Percentiles rank a stretch among this genome's conserved stretches.
These are phyloP conservation scores for Ganoderma resinaceum DNA, from an alignment of 1,284 basidiomycete species.

Conservation along the genomic window DNA sequence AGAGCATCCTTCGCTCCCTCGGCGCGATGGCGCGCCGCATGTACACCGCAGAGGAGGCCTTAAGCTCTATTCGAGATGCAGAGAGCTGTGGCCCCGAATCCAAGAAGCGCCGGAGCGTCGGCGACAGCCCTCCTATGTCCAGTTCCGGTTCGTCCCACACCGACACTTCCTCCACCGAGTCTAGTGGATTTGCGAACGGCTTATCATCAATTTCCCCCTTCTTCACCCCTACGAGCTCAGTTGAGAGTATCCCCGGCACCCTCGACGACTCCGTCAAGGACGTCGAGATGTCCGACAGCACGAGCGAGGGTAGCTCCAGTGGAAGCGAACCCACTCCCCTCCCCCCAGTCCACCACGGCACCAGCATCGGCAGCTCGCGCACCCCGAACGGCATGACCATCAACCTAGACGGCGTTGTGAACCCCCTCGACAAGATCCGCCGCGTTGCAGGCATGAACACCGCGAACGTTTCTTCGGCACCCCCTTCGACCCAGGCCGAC, in stretches of 20 bases:
- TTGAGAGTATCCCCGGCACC: slow-evolving; percentile 50
- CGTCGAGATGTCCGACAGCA: slow-evolving; percentile 37
- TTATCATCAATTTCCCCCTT: slow-evolving; percentile 36
- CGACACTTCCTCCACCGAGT: slow-evolving; percentile 30
- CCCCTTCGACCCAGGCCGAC: slow-evolving; percentile 48
- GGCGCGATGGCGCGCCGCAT: slow-evolving; percentile 61
- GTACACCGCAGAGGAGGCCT: slow-evolving; percentile 63
- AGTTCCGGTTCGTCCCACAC: slow-evolving; percentile 34
- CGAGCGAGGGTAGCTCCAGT: slow-evolving; percentile 20
- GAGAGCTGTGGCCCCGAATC: slow-evolving; percentile 51
- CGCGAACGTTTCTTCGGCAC: slow-evolving; percentile 47
- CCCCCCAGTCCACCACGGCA: slow-evolving; percentile 7
- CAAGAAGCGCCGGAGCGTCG: slow-evolving; percentile 58
- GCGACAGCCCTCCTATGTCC: slow-evolving; percentile 45
- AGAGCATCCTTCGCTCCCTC: slow-evolving; percentile 65
- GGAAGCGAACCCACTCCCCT: slow-evolving; percentile 36
- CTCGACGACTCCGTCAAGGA: slow-evolving; percentile 41
- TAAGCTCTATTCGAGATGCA: slow-evolving; percentile 47
- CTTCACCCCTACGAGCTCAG: slow-evolving; percentile 44
- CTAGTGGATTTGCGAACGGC: slow-evolving; percentile 34
- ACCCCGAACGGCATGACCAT: slow-evolving; percentile 45
- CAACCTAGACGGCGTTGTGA: slow-evolving; percentile 52
- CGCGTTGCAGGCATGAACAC: slow-evolving; percentile 27
- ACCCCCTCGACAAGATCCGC: slow-evolving; percentile 43
- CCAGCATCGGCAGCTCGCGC: slow-evolving; percentile 26